Evolutionary conservation across 2,329 filamentous ascomycete species (phyloP).

Genomic region (Decorospora gaudefroyi): DNA sequence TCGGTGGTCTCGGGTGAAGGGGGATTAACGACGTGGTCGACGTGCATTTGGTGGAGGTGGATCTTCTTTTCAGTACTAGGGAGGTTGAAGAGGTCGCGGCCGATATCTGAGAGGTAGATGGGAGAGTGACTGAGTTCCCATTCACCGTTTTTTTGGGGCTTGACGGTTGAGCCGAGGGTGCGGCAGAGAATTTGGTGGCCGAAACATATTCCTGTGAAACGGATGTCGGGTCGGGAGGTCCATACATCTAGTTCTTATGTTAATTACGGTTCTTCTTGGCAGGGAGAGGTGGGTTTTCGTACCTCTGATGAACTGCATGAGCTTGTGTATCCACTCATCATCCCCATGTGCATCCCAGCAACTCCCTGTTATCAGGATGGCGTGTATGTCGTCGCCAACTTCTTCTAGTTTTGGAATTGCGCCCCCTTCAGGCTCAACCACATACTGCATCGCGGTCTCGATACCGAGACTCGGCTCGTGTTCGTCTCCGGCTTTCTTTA

Average conservation of each 20-base stretch:
- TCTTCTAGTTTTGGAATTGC: conserved; percentile 55
- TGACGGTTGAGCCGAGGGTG: conserved; percentile 49
- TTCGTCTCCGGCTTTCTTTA: conserved; percentile 56
- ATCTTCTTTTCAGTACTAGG: conserved; percentile 39
- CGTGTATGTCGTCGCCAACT: conserved; percentile 52
- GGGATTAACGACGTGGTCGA: conserved; percentile 50
- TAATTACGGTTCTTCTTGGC: neutral
- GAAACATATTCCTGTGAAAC: conserved; percentile 56
- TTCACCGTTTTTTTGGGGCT: conserved; percentile 47
- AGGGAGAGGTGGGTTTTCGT: conserved; percentile 7
- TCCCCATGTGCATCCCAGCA: conserved; percentile 56
- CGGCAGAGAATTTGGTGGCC: conserved; percentile 56
- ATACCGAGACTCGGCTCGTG: conserved; percentile 61
- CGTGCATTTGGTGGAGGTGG: conserved; percentile 55
- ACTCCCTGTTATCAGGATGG: conserved; percentile 54
- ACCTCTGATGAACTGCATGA: conserved; percentile 54
- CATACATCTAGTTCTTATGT: conserved; percentile 52
- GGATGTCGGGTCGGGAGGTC: conserved; percentile 56
- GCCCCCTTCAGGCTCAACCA: conserved; percentile 52
- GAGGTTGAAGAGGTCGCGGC: conserved; percentile 50
- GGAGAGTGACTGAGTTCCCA: conserved; percentile 55
- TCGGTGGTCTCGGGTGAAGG: conserved; percentile 35
- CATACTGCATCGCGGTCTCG: conserved; percentile 60
- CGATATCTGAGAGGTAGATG: conserved; percentile 49
- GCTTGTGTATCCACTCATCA: conserved; percentile 51